Evolutionary conservation across 768 basidiomycete species (phyloP).

Genomic region (Boletus bicolor): DNA sequence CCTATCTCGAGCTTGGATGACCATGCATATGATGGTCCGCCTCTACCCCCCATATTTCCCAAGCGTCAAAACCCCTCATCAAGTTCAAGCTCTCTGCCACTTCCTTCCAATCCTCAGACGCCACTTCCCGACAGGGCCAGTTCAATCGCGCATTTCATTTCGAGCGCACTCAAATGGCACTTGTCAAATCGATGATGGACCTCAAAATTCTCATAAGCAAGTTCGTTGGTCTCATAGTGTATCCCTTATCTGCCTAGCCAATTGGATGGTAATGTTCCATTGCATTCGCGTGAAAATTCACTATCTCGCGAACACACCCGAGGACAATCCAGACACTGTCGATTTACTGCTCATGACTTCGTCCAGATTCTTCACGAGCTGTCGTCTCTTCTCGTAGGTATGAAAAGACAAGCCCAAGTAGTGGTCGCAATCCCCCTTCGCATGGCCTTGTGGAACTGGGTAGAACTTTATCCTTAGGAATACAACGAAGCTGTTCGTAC

Average conservation of each 20-base stretch:
- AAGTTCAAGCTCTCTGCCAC: conserved; percentile 37
- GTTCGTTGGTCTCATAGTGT: conserved; percentile 76
- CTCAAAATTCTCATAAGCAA: conserved; percentile 64
- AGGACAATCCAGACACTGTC: conserved; percentile 60
- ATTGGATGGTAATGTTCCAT: conserved; percentile 76
- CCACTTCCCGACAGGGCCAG: conserved; percentile 25
- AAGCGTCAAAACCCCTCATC: conserved; percentile 29
- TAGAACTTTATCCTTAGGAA: conserved; percentile 72
- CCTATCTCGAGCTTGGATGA: conserved; percentile 26
- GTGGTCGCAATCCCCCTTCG: conserved; percentile 72
- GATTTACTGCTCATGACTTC: conserved; percentile 78
- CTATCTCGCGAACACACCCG: conserved; percentile 50
- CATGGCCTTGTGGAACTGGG: conserved; percentile 87
- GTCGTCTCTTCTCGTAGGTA: conserved; percentile 77
- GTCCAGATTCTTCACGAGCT: conserved; percentile 74
- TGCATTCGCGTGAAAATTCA: conserved; percentile 70
- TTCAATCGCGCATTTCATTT: conserved; percentile 38
- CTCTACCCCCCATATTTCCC: conserved; percentile 43
- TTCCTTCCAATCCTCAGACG: conserved; percentile 41
- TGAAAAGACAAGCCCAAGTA: conserved; percentile 69
- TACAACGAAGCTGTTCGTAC: conserved; percentile 68
- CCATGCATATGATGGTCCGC: conserved; percentile 16
- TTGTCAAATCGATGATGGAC: conserved; percentile 50
- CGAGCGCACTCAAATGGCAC: conserved; percentile 61
- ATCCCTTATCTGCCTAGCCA: conserved; percentile 80